Evolutionary conservation across 1,284 basidiomycete genomes (phyloP), one percentile per base, ranked within the genome.

Genomic region (Melampsora abietis-canadensis): DNA sequence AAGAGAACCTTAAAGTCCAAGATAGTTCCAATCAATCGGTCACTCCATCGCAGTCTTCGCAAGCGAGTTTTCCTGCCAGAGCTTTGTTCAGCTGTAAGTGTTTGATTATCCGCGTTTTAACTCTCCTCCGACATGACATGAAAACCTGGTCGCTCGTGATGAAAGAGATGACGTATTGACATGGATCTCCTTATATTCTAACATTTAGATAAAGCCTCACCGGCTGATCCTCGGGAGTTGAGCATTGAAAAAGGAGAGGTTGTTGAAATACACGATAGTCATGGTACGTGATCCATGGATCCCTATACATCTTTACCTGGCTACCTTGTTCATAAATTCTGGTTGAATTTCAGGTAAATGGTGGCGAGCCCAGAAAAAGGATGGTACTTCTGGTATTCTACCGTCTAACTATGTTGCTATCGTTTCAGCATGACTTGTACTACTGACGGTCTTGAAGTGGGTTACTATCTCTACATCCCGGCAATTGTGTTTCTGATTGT

Each of bases 221-320:
- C 91, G 21, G 94, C 98, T 77, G 95, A 98, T 83, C 92, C 94
- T 10, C 96, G 92, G 80, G 96, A 98, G 84, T 91, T 98, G 66
- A 92, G 91, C 61, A 98, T 98, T 82, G 82, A 85, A 74, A 98
- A 98, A 82, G 93, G 93, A 68, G 95, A 98, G 81, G 86, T 94
- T 57, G 87, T 98, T 77, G 94, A 98, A 76, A 92, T 98, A 77
- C 83, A 95, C 68, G 96, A 98, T 84, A 94, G 92, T 82, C 87
- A 89, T 78, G 83, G 83, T 77, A 83, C 82, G 77, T 81, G 82
- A 82, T 76, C 31, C 17, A 40, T 51, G 34, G 17, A 1, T 40
- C 15, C 27, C 8, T 7, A n/a, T 40, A 10, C n/a, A 8, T 51
- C 37, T 24, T 31, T 59, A n/a, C 37, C 47, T 40, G 7, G 24